Evolutionary conservation across 2,329 filamentous ascomycete species (phyloP).

Genomic region (Aspergillus hiratsukae): DNA sequence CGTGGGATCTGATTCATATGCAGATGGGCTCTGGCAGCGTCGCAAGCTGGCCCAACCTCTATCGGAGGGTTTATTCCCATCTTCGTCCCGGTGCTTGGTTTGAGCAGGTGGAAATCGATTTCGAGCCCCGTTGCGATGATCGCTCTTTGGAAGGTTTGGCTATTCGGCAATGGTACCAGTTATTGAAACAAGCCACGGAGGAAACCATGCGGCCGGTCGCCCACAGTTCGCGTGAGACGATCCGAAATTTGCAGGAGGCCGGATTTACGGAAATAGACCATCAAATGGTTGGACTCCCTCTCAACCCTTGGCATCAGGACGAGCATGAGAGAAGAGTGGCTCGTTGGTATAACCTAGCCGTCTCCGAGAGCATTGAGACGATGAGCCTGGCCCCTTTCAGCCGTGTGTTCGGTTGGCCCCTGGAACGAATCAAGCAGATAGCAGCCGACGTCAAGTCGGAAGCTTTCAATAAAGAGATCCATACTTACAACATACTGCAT

Average conservation of each 20-base stretch:
- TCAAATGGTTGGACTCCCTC: constrained; percentile 62
- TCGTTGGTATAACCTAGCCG: constrained; percentile 76
- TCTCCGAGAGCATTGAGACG: constrained; percentile 68
- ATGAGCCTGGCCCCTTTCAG: constrained; percentile 71
- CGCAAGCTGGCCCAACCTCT: constrained; percentile 68
- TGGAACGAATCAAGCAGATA: constrained; percentile 60
- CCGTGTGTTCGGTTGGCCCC: constrained; percentile 57
- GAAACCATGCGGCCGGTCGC: constrained; percentile 60
- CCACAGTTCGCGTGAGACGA: constrained; percentile 56
- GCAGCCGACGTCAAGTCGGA: constrained; percentile 62
- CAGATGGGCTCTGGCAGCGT: constrained; percentile 76
- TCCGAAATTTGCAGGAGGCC: constrained; percentile 58
- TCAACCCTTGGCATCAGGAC: constrained; percentile 69
- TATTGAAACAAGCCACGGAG: constrained; percentile 64
- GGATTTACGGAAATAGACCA: constrained; percentile 80
- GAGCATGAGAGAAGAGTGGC: constrained; percentile 64
- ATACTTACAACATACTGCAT: constrained; percentile 60
- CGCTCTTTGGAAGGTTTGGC: constrained; percentile 53
- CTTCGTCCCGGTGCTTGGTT: constrained; percentile 72
- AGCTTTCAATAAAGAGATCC: constrained; percentile 63
- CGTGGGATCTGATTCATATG: constrained; percentile 80
- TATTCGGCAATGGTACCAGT: constrained; percentile 65
- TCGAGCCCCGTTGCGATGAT: constrained; percentile 68
- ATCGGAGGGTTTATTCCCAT: constrained; percentile 67
- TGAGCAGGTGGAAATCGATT: constrained; percentile 89